Conservation (phyloP, 2,329 filamentous ascomycete genomes). For the Pyrenochaeta sp. region DNA sequence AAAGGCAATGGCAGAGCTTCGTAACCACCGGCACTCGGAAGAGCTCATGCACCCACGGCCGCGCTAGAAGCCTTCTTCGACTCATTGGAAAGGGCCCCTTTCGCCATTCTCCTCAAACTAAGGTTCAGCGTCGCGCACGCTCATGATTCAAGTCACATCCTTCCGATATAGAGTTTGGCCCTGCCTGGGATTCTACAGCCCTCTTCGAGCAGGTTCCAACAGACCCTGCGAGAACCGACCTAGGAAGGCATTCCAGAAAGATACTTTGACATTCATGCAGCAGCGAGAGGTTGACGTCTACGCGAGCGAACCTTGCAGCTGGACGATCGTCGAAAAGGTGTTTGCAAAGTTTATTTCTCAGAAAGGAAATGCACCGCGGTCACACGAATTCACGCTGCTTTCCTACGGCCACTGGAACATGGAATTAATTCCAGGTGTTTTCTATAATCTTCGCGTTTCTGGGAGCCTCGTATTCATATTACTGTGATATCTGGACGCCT, state of each 20-base stretch:
- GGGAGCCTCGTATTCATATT: background rate
- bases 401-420: background rate
- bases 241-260: background rate
- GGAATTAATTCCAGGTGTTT: background rate
- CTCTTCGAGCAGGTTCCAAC: background rate
- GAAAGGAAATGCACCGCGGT: background rate
- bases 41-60: conserved; percentile 17
- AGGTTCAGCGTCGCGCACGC: conserved; percentile 15
- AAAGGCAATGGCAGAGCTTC: conserved; percentile 9
- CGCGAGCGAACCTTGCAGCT: background rate
- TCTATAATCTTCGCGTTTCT: background rate
- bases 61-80: conserved; percentile 32
- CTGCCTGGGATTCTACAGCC: conserved; percentile 14
- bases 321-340: background rate
- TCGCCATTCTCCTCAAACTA: conserved; percentile 10
- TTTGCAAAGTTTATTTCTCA: conserved; percentile 1
- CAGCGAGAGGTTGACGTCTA: background rate
- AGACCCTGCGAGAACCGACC: background rate
- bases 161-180: conserved; percentile 20
- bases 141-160: conserved; percentile 24
- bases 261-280: background rate
- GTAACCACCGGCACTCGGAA: conserved; percentile 7
- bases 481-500: background rate
- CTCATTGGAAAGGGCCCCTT: conserved; percentile 12
- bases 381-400: background rate